Evolutionary conservation across 768 basidiomycete genomes (phyloP), one percentile per base, ranked within the genome.

Genomic region (Tulasnella sp.): DNA sequence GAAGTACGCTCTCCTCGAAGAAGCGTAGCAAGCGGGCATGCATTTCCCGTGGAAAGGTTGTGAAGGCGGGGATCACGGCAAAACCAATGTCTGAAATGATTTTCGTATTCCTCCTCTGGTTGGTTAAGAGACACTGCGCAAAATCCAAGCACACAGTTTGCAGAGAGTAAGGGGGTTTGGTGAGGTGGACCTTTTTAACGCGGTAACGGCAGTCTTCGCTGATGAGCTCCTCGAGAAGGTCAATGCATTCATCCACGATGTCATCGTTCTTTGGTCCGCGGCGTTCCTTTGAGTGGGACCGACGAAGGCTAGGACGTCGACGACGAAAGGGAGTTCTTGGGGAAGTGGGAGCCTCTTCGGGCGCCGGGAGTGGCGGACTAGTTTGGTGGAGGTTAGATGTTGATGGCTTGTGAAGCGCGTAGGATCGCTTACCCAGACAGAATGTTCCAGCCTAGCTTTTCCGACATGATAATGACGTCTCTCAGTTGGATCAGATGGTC

Each of bases 51-150:
- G 79, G 83, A 80, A 93, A 93, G 32, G 89, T 87, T 37, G 83
- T 81, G 75, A 94, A 89, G 0, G 90, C 89, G 6, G 89, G 90
- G n/a, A 93, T 84, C 69, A 92, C 80, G 17, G 88, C 87, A 69
- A 88, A 85, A 0, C 86, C 88, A 68, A 93, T 85, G 59, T 85
- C 84, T 5, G 87, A 85, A 62, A 87, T 79, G 26, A 87, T 80
- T 44, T 82, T 79, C 3, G 86, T 82, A 66, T 86, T 84, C 72
- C 83, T 81, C 6, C 82, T 81, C 75, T 89, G 86, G 35, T 81
- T 80, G 72, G 87, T 82, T 29, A 88, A 79, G 32, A 95, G 83
- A 41, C 74, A 74, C 29, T 72, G 86, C 3, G 90, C 90, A 26
- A 93, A 84, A 78, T 92, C 90, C 37, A 95, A 80, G 4, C 84